Evolutionary conservation across 83 land plant species (phyloP).

Genomic region (Isoetes engelmannii): DNA sequence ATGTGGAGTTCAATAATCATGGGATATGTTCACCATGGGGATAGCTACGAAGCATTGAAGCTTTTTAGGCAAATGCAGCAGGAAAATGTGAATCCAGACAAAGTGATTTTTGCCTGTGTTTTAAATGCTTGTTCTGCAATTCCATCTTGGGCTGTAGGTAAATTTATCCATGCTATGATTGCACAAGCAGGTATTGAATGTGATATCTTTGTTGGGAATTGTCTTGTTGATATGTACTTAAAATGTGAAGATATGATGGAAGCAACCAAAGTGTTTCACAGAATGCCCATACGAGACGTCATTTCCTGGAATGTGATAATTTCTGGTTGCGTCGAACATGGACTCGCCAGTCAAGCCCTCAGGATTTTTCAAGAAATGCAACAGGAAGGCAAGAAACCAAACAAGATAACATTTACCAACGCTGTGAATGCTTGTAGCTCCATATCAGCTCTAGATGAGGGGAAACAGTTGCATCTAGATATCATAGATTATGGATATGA

Average conservation of each 20-base stretch:
- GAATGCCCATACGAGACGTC: not conserved
- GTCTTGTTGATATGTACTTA: constrained; percentile 9
- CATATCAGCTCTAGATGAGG: no score
- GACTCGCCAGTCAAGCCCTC: not conserved
- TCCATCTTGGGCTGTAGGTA: not conserved
- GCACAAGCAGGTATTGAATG: not conserved
- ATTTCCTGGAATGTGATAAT: constrained; percentile 11
- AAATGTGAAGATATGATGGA: constrained; percentile 3
- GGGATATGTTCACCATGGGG: constrained; percentile 6
- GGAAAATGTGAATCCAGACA: constrained; percentile 9
- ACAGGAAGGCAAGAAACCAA: not conserved
- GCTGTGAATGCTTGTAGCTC: constrained; percentile 3
- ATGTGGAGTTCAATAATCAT: constrained; percentile 12
- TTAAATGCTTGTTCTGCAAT: constrained; percentile 5
- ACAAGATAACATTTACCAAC: not conserved
- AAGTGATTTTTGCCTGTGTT: constrained; percentile 1
- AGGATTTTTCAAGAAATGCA: not conserved
- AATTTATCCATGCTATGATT: not conserved
- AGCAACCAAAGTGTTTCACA: not conserved
- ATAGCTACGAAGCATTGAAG: constrained; percentile 6
- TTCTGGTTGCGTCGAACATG: not conserved
- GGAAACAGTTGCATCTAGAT: no score
- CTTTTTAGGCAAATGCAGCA: not conserved
- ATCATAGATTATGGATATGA: no score
- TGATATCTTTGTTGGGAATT: not conserved